Base-by-base conservation (phyloP, 345 rosid genomes). In the Combretum micranthum region DNA sequence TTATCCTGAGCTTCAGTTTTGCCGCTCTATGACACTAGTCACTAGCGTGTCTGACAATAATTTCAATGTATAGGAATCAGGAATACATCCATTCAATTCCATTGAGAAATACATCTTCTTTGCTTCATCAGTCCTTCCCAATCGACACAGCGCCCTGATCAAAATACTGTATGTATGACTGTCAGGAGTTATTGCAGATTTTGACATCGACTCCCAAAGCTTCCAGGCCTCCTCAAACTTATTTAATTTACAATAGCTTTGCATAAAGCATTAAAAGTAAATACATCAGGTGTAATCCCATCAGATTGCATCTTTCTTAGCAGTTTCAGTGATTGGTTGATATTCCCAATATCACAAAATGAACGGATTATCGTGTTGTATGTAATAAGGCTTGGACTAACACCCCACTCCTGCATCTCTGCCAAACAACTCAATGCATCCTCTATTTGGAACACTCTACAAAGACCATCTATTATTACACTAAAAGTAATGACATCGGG, bases 331-430 rank as follows among this genome's bases (percentile, higher is more conserved):
- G 96, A 74, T 62, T 79, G 75, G 50, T 63, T 62, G 45, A 69
- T 70, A 76, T 83, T 81, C n/a, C 97, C 87, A 2, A 45, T 48
- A 14, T 61, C 57, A 70, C 88, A 83, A 44, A 77, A 64, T 13
- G 84, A 77, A 9, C 75, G 94, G n/a, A 87, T 74, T 45, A 93
- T 22, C 47, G 81, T 83, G 64, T 85, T 83, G 71, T 86, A 85
- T 19, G 83, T 87, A 59, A 83, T 75, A 60, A 73, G 72, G 65
- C 76, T 93, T 48, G 94, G 96, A 64, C 77, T 50, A 67, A 87
- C 71, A n/a, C 85, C 85, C 96, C 99, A 89, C 55, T 77, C 79
- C 59, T 67, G 39, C 96, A 89, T 87, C 76, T 93, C 99, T 39
- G 64, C 25, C 52, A 93, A 80, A 78, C 99, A 89, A 63, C 73